Percentiles rank a stretch among this genome's conserved stretches.
These are phyloP conservation scores for Lentithecium fluviatile DNA, from an alignment of 495 filamentous ascomycete genomes.

Conservation along the genomic window DNA sequence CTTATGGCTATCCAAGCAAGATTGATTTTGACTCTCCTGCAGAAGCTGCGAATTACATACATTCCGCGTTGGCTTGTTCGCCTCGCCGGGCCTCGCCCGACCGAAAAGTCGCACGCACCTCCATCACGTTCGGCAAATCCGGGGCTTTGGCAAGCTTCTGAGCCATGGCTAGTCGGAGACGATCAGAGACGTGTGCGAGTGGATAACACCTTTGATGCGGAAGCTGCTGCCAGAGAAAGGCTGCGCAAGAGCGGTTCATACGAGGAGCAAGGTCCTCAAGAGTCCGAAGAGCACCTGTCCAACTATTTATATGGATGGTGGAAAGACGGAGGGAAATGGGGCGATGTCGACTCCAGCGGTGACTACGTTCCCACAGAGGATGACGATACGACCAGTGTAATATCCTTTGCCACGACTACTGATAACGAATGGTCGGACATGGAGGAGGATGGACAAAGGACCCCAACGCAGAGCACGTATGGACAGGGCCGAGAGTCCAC, in stretches of 20 bases:
- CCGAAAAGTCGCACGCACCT: conserved; percentile 36
- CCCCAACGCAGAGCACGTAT: conserved; percentile 65
- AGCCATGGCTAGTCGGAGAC: conserved; percentile 26
- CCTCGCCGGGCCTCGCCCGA: conserved; percentile 45
- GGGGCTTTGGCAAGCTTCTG: neutral
- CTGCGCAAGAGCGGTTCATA: conserved; percentile 20
- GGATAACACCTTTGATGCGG: conserved; percentile 55
- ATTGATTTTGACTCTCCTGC: conserved; percentile 54
- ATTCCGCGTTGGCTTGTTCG: conserved; percentile 64
- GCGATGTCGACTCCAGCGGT: conserved; percentile 71
- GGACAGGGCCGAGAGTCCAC: conserved; percentile 43
- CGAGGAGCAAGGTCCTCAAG: conserved; percentile 20
- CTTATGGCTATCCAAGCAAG: conserved; percentile 59
- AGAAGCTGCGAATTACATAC: conserved; percentile 58
- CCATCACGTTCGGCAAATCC: neutral
- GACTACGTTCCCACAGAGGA: conserved; percentile 61
- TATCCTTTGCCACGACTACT: conserved; percentile 59
- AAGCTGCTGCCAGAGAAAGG: conserved; percentile 66
- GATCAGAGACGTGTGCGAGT: conserved; percentile 7
- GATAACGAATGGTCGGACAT: conserved; percentile 48
- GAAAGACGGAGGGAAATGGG: conserved; percentile 77
- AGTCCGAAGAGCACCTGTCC: conserved; percentile 66
- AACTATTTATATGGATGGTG: conserved; percentile 77
- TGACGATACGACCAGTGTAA: conserved; percentile 75
- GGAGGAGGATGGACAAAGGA: conserved; percentile 62